A percentile compares a stretch with the other conserved stretches of the same genome.
Evolutionary conservation across 108 stramenopile genomes (phyloP).

Genomic region (Licmophora abbreviata): DNA sequence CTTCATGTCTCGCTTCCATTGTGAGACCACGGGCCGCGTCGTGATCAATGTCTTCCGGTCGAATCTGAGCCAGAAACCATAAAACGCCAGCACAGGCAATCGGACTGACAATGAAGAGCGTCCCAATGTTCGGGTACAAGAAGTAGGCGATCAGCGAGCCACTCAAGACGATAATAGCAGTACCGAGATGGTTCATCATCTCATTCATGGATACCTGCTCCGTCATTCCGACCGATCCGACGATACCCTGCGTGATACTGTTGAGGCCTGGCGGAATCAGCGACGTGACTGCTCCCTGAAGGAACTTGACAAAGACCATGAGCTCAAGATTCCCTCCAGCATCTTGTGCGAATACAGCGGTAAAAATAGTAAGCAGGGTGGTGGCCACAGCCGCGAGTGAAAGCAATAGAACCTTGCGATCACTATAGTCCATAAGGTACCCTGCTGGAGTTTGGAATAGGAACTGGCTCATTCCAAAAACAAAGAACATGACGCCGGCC

Average conservation of each 20-base stretch:
- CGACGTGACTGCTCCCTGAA: conserved; percentile 78
- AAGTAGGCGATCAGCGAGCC: conserved; percentile 58
- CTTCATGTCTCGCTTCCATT: conserved; percentile 22
- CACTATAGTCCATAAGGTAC: conserved; percentile 80
- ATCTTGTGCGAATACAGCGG: conserved; percentile 65
- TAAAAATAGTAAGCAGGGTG: conserved; percentile 55
- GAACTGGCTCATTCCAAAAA: conserved; percentile 85
- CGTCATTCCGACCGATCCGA: conserved; percentile 80
- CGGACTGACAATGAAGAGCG: conserved; percentile 75
- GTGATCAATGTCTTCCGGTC: conserved; percentile 78
- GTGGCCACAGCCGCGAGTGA: conserved; percentile 56
- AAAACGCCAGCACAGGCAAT: conserved; percentile 73
- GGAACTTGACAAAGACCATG: conserved; percentile 73
- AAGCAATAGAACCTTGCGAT: conserved; percentile 60
- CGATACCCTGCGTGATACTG: conserved; percentile 84
- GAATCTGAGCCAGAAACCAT: conserved; percentile 54
- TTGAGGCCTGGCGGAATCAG: conserved; percentile 84
- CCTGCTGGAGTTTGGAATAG: conserved; percentile 84
- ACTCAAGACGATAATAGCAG: conserved; percentile 71
- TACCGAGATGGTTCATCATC: conserved; percentile 86
- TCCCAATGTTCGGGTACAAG: conserved; percentile 69
- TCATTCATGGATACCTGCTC: conserved; percentile 77
- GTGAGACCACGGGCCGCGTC: conserved; percentile 73
- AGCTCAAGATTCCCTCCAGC: conserved; percentile 55
- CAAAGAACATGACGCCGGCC: conserved; percentile 82